Conservation (phyloP, 139 green algal genomes). For the Chloropicon primus region DNA sequence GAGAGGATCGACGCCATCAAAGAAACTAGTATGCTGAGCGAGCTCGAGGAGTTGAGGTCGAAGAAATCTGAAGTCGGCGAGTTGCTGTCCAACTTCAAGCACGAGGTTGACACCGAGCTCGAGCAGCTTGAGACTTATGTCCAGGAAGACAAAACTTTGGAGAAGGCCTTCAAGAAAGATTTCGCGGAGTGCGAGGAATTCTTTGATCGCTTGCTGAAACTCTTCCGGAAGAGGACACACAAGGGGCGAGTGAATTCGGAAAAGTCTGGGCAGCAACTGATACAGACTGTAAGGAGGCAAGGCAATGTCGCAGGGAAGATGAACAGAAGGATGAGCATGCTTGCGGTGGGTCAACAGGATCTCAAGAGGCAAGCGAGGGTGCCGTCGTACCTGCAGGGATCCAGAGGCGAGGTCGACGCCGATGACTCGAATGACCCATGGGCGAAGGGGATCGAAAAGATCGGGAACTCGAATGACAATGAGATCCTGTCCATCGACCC, state of each 20-base stretch:
- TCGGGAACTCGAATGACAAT: neutral
- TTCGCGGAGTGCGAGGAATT: slow-evolving; percentile 8
- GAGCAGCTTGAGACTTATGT: neutral
- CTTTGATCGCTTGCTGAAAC: neutral
- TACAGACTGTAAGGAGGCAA: neutral
- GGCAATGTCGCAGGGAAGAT: neutral
- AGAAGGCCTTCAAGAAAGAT: slow-evolving; percentile 9
- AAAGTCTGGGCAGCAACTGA: neutral
- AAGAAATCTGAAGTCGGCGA: neutral
- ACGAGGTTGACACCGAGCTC: neutral
- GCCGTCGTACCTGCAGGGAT: neutral
- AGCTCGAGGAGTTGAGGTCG: slow-evolving; percentile 3
- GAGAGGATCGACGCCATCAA: neutral
- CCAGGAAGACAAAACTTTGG: slow-evolving; percentile 11
- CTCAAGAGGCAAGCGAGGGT: neutral
- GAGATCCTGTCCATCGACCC: neutral
- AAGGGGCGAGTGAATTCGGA: neutral
- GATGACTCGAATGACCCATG: neutral
- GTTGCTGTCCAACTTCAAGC: neutral
- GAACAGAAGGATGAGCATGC: neutral
- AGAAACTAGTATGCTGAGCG: neutral
- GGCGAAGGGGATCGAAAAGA: neutral
- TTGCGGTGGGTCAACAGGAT: neutral
- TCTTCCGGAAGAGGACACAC: neutral
- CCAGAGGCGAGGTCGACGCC: neutral